Evolutionary conservation across 2,329 filamentous ascomycete species (phyloP).

Genomic region (Xylaria arbuscula): DNA sequence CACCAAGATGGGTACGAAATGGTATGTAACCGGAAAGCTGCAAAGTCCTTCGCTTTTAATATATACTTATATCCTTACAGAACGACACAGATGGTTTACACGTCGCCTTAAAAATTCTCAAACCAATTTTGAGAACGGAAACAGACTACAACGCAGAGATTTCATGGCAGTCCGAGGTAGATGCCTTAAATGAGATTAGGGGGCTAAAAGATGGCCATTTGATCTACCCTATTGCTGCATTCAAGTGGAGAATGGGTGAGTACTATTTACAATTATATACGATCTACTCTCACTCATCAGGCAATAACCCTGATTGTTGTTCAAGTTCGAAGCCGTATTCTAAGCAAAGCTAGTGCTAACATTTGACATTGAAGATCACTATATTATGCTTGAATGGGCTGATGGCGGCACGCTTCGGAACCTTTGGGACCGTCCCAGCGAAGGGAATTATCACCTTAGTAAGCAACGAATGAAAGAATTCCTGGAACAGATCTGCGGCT

Average conservation of each 20-base stretch:
- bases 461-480: slow-evolving; percentile 3
- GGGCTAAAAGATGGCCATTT: slow-evolving; percentile 52
- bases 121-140: neutral
- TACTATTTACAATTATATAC: neutral
- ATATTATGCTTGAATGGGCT: slow-evolving; percentile 42
- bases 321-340: neutral
- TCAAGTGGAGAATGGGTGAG: slow-evolving; percentile 21
- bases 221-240: slow-evolving; percentile 31
- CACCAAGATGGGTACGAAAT: slow-evolving; percentile 12
- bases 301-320: too few relatives aligned
- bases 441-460: slow-evolving; percentile 4
- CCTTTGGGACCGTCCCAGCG: slow-evolving; percentile 31
- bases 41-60: neutral
- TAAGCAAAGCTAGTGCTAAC: neutral
- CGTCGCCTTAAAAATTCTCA: slow-evolving; percentile 27
- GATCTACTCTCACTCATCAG: neutral
- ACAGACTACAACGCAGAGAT: slow-evolving; percentile 11
- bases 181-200: slow-evolving; percentile 20
- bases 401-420: slow-evolving; percentile 38
- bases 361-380: slow-evolving; percentile 16
- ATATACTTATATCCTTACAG: neutral
- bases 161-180: slow-evolving; percentile 11
- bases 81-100: neutral
- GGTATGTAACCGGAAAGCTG: slow-evolving; percentile 2
- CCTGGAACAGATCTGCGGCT: slow-evolving; percentile 27